A percentile compares a stretch with the other conserved stretches of the same genome.
phyloP scores from a whole-genome alignment of 2,329 filamentous ascomycete species.

The Calonectria pseudoturangicola region DNA sequence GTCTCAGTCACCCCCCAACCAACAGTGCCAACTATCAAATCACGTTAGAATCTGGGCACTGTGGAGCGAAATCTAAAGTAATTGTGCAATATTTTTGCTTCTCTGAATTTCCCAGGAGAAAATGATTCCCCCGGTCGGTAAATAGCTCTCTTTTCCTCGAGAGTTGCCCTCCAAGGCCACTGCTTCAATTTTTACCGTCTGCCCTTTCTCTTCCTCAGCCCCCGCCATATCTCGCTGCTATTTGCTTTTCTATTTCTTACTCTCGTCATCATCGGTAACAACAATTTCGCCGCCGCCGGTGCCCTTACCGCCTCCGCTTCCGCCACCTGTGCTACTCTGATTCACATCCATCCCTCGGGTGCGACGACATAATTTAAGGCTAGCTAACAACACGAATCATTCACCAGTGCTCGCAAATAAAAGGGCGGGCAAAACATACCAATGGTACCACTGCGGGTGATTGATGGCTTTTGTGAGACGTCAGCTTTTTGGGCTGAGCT shows the following conservation, averaged over 20 bases:
- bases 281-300: neutral
- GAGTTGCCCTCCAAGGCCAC: neutral
- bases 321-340: slow-evolving; percentile 14
- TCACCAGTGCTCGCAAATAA: neutral
- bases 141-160: neutral
- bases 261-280: too few species aligned
- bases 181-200: neutral
- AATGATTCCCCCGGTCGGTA: neutral
- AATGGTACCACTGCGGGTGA: neutral
- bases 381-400: neutral
- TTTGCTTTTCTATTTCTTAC: neutral
- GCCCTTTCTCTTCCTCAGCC: neutral
- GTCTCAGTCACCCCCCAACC: slow-evolving; percentile 5
- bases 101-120: neutral
- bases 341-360: neutral
- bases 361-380: neutral
- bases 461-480: neutral
- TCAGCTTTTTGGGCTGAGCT: neutral
- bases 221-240: neutral
- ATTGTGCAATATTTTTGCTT: neutral
- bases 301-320: neutral
- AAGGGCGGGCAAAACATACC: slow-evolving; percentile 2
- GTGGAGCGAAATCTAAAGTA: neutral
- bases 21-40: neutral
- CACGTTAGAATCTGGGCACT: neutral